Evolutionary conservation across 1,139 yeast species (phyloP).

Genomic region (Protomyces macrosporus): DNA sequence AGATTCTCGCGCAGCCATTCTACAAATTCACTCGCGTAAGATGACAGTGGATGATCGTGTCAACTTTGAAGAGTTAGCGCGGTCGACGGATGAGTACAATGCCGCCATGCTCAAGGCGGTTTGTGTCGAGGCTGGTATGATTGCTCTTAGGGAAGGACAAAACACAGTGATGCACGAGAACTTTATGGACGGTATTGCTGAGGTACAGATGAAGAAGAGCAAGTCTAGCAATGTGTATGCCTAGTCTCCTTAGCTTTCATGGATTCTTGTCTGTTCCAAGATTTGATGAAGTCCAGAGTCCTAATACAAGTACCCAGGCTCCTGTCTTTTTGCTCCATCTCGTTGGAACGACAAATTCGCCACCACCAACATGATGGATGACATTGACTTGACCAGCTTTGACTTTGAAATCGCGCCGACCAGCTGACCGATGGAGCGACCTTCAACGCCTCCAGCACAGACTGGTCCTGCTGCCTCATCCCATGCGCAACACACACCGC

Average conservation of each 20-base stretch:
- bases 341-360: neutral
- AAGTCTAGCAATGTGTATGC: slow-evolving; percentile 96
- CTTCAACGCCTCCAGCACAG: slow-evolving; percentile 16
- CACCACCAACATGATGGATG: neutral
- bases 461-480: neutral
- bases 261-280: neutral
- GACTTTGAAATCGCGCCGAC: neutral
- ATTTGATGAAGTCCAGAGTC: neutral
- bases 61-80: slow-evolving; percentile 96
- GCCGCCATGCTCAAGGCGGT: slow-evolving; percentile 99
- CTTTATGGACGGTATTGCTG: slow-evolving; percentile 95
- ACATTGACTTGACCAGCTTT: neutral
- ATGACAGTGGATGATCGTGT: slow-evolving; percentile 90
- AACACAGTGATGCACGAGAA: slow-evolving; percentile 91
- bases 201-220: slow-evolving; percentile 95
- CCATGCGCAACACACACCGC: neutral
- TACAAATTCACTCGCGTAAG: slow-evolving; percentile 94
- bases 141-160: slow-evolving; percentile 93
- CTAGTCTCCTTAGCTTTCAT: slow-evolving; percentile 36
- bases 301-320: neutral
- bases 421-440: neutral
- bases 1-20: slow-evolving; percentile 86
- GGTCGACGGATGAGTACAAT: slow-evolving; percentile 96
- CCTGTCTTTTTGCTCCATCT: neutral
- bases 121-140: slow-evolving; percentile 99